Percentiles rank a stretch among this genome's conserved stretches.
Conservation (phyloP, 2,329 filamentous ascomycete species). For the Hirsutella rhossiliensis region DNA sequence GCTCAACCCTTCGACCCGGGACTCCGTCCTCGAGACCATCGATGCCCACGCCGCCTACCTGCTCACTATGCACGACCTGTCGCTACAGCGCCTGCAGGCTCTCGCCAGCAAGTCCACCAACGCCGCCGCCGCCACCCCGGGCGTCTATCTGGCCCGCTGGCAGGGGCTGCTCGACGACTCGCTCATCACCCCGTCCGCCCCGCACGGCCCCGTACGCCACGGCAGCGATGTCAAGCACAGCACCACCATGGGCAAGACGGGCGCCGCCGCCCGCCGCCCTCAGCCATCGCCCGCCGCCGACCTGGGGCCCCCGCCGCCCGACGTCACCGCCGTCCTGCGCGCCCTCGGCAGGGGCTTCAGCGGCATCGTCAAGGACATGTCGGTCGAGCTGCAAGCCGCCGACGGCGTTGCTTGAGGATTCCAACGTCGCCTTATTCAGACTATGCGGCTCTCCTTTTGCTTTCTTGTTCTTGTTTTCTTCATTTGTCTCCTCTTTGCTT, state of each 20-base stretch:
- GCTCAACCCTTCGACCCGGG: constrained; percentile 34
- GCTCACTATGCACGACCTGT: constrained; percentile 37
- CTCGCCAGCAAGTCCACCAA: constrained; percentile 21
- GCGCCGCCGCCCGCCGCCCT: too few relatives aligned
- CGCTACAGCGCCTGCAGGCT: constrained; percentile 39
- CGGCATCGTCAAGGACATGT: too few relatives aligned
- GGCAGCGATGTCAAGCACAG: constrained; percentile 40
- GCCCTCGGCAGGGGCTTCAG: too few relatives aligned
- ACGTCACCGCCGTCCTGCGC: too few relatives aligned
- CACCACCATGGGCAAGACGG: constrained; percentile 29
- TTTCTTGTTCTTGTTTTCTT: too few relatives aligned
- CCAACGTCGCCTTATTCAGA: too few relatives aligned
- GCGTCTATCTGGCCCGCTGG: constrained; percentile 62
- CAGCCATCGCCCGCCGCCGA: too few relatives aligned
- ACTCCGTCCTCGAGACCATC: constrained; percentile 35
- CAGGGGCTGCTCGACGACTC: constrained; percentile 60
- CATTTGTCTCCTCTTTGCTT: too few relatives aligned
- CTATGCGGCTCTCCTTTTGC: too few relatives aligned
- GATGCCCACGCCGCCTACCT: constrained; percentile 53
- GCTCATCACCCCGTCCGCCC: constrained; percentile 47
- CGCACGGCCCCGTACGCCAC: constrained; percentile 37
- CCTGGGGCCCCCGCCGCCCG: too few relatives aligned
- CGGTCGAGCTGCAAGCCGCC: too few relatives aligned
- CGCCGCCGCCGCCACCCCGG: constrained; percentile 45
- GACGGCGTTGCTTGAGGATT: too few relatives aligned